These are phyloP conservation scores for Piedraia hortae DNA, from an alignment of 2,329 filamentous ascomycete species.

Conservation along the genomic window DNA sequence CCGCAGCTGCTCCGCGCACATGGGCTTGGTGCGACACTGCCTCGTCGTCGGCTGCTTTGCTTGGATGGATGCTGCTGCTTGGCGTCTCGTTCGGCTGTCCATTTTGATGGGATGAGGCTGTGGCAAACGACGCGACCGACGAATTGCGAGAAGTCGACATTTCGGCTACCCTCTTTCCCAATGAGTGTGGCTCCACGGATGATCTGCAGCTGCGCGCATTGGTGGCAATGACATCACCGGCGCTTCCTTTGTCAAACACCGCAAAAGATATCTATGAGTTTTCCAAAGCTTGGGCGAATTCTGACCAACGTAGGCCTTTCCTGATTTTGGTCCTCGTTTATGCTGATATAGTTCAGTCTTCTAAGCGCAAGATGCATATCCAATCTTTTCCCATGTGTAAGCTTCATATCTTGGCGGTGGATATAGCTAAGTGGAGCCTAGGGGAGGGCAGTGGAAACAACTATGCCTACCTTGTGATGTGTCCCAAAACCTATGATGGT, in stretches of 20 bases:
- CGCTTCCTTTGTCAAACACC: background rate
- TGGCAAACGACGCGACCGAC: background rate
- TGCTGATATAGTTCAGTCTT: too few species aligned
- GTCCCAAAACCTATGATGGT: constrained; percentile 22
- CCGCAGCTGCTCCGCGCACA: too few species aligned
- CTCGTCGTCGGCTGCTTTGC: constrained; percentile 5
- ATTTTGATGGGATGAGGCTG: background rate
- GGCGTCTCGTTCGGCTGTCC: background rate
- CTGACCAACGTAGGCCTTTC: too few species aligned
- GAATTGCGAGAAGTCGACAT: background rate
- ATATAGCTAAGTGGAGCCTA: constrained; percentile 12
- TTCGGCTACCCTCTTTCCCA: too few species aligned
- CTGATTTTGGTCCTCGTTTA: too few species aligned
- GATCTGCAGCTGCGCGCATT: too few species aligned
- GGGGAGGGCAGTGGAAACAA: constrained; percentile 57
- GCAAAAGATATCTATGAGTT: too few species aligned
- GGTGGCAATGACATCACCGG: too few species aligned
- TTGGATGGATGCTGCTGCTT: constrained; percentile 1
- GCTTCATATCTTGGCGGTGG: constrained; percentile 8
- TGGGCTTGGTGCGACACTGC: too few species aligned
- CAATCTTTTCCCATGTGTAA: constrained; percentile 72
- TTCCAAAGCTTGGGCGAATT: too few species aligned
- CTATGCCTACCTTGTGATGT: constrained; percentile 41
- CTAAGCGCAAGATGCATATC: constrained; percentile 51
- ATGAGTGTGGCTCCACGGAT: too few species aligned